Base-by-base conservation (phyloP, 129 eudicot genomes). In the Escallonia rubra region DNA sequence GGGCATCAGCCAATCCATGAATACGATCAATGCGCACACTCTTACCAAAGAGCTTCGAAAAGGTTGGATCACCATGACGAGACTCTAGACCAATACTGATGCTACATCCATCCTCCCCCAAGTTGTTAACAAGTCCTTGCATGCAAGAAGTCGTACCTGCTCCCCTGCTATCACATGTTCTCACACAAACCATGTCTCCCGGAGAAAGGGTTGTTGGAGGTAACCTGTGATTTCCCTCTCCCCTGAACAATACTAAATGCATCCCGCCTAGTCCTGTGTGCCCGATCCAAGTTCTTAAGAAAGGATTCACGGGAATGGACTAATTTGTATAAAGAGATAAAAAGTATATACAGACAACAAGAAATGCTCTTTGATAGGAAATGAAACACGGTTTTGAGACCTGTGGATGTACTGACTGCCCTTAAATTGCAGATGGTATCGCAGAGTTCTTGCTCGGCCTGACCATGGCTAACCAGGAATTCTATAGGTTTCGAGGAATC, bases 91-190 rank as follows among this genome's bases (percentile, higher is more conserved):
- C 95, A 73, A 91, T 85, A 63, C 81, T 81, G 52, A 91, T 91
- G 75, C 96, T 91, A 80, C 98, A 86, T 57, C 96, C 98, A 76
- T 91, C 98, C 67, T 88, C 98, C 52, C 95, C 98, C 62, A 91
- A 65, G 77, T 79, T 83, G 78, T 91, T 80, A 47, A 91, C 96
- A 77, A 91, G 81, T 4, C 98, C 98, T 73, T 91, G 98, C 81
- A 91, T 70, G 70, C 89, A 88, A 16, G 98, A 88, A 67, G 82
- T 85, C 45, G 94, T 78, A 59, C 91, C 91, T 7, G 91, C 98
- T 45, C 96, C 98, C 72, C 95, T 81, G 64, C 87, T 91, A 63
- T 91, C 98, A 71, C 96, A 91, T 57, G 82, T 86, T 67, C 98
- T 86, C 75, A 91, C 93, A 57, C 98, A 91, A 38, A 91, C 98